These are phyloP conservation scores for Sugiyamaella japonica DNA, from an alignment of 1,139 yeast species.

Conservation along the genomic window DNA sequence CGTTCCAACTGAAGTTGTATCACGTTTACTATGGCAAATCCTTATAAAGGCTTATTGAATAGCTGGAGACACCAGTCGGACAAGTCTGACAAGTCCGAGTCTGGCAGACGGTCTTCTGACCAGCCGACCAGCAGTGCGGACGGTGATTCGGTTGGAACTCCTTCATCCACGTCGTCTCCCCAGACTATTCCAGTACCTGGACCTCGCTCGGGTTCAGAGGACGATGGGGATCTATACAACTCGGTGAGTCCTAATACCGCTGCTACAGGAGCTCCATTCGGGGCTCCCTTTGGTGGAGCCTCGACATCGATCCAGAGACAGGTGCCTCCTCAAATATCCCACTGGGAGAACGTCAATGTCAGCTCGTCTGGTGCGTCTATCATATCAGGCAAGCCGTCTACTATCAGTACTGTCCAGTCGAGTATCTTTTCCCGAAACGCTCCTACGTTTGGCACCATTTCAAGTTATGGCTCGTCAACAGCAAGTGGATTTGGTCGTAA, in stretches of 20 bases:
- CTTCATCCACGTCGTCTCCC: slow-evolving; percentile 10
- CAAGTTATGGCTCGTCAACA: slow-evolving; percentile 18
- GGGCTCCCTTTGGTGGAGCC: not conserved
- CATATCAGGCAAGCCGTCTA: slow-evolving; percentile 24
- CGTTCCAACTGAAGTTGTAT: too few species aligned
- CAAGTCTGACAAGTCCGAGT: slow-evolving; percentile 6
- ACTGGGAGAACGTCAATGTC: slow-evolving; percentile 13
- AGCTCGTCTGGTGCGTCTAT: slow-evolving; percentile 21
- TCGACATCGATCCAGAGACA: slow-evolving; percentile 3
- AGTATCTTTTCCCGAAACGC: slow-evolving; percentile 32
- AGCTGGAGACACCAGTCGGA: slow-evolving; percentile 20
- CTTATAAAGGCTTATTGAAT: slow-evolving; percentile 24
- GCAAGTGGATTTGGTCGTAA: slow-evolving; percentile 8
- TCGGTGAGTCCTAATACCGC: slow-evolving; percentile 2
- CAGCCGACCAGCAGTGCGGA: not conserved
- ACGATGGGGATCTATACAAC: slow-evolving; percentile 7
- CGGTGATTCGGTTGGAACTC: slow-evolving; percentile 1
- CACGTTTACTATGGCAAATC: slow-evolving; percentile 18
- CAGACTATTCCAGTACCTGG: not conserved
- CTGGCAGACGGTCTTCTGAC: slow-evolving; percentile 5
- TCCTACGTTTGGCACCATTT: slow-evolving; percentile 18
- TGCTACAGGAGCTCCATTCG: not conserved
- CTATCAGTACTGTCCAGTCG: slow-evolving; percentile 25
- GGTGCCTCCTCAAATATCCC: not conserved
- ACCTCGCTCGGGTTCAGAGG: not conserved